phyloP scores from a whole-genome alignment of 2,329 filamentous ascomycete genomes.

The Aspergillus vadensis region DNA sequence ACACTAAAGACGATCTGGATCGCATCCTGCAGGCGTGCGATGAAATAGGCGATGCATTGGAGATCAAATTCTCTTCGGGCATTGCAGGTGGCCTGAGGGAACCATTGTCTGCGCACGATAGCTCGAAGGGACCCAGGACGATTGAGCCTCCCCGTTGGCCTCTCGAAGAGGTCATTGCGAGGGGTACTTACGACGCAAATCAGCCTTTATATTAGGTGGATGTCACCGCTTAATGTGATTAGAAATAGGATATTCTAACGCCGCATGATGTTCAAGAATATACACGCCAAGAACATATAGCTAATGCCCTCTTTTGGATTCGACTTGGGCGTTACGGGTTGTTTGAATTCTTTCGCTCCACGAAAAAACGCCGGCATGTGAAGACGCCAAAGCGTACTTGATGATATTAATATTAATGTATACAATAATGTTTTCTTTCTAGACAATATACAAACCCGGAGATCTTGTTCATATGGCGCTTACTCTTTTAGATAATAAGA shows the following conservation, averaged over 20 bases:
- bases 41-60: slow-evolving; percentile 82
- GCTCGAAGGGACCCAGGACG: slow-evolving; percentile 45
- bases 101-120: slow-evolving; percentile 56
- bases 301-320: neutral
- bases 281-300: neutral
- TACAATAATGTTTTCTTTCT: slow-evolving; percentile 7
- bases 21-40: slow-evolving; percentile 85
- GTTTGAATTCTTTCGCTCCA: neutral
- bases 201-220: slow-evolving; percentile 59
- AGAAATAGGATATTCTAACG: slow-evolving; percentile 2
- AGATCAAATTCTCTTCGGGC: slow-evolving; percentile 91
- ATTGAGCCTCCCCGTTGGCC: slow-evolving; percentile 73
- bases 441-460: neutral
- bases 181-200: slow-evolving; percentile 72
- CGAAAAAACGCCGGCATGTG: neutral
- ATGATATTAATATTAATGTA: slow-evolving; percentile 10
- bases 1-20: slow-evolving; percentile 96
- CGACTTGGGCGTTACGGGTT: neutral
- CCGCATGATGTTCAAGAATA: neutral
- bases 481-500: neutral
- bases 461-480: neutral
- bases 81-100: slow-evolving; percentile 76
- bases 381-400: neutral
- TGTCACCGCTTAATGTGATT: neutral
- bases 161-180: slow-evolving; percentile 69